These are phyloP conservation scores for Pinus tabuliformis DNA, from an alignment of 75 land plant species.

Conservation along the genomic window DNA sequence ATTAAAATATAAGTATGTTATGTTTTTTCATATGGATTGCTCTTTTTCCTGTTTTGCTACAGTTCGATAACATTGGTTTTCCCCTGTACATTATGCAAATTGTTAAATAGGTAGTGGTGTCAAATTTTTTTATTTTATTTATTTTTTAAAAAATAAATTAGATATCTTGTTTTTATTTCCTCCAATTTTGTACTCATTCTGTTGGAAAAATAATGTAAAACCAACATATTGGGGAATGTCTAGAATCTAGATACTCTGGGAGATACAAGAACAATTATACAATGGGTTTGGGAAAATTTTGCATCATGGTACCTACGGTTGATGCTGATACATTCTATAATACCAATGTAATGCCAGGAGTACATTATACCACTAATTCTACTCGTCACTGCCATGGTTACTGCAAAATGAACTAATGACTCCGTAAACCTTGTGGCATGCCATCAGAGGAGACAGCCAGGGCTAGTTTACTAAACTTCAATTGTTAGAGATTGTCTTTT, in stretches of 20 bases:
- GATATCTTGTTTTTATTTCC: not conserved
- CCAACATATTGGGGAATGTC: not conserved
- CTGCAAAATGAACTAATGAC: not conserved
- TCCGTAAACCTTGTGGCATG: not conserved
- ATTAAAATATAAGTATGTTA: too few relatives aligned
- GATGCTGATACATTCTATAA: not conserved
- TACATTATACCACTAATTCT: not conserved
- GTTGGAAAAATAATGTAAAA: not conserved
- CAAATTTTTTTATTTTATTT: too few relatives aligned
- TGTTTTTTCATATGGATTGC: too few relatives aligned
- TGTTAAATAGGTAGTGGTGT: too few relatives aligned
- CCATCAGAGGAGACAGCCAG: not conserved
- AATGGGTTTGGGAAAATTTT: not conserved
- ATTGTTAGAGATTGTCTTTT: not conserved
- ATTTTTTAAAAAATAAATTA: too few relatives aligned
- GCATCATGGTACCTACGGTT: not conserved
- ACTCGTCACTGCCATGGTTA: not conserved
- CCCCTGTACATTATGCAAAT: too few relatives aligned
- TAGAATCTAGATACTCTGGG: not conserved
- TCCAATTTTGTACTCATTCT: not conserved
- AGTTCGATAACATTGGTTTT: too few relatives aligned
- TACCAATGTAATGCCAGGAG: not conserved
- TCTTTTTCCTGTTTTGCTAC: too few relatives aligned
- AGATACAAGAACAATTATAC: not conserved
- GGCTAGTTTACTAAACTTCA: not conserved